A percentile compares a stretch with the other conserved stretches of the same genome.
Evolutionary conservation across 2,329 filamentous ascomycete species (phyloP).

Genomic region (Aquanectria penicillioides): DNA sequence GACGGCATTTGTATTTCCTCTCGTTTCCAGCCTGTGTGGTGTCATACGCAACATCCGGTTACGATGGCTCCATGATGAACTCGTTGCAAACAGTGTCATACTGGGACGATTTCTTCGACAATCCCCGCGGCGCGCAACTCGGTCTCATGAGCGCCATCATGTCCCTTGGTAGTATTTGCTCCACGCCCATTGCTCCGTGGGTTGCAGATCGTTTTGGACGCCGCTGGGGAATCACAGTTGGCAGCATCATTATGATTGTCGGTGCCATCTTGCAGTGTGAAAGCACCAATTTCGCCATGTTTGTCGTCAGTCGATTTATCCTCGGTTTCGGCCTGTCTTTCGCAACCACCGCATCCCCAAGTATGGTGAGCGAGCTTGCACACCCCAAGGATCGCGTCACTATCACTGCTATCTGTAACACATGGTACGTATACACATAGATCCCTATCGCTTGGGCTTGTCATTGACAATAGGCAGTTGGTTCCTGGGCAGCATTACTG

Average conservation of each 20-base stretch:
- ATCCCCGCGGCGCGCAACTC: conserved; percentile 44
- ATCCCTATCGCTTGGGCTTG: not conserved
- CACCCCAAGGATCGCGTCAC: conserved; percentile 64
- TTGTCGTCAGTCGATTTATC: conserved; percentile 62
- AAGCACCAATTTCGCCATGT: conserved; percentile 56
- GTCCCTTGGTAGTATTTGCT: conserved; percentile 57
- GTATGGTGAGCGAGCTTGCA: conserved; percentile 61
- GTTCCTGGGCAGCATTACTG: conserved; percentile 56
- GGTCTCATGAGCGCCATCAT: conserved; percentile 54
- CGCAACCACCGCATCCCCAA: conserved; percentile 61
- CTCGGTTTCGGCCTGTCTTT: conserved; percentile 65
- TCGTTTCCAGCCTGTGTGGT: conserved; percentile 48
- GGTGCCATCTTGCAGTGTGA: conserved; percentile 47
- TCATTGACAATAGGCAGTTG: conserved; percentile 48
- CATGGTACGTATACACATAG: conserved; percentile 28
- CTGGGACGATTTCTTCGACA: conserved; percentile 54
- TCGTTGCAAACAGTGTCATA: conserved; percentile 54
- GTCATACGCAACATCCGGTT: conserved; percentile 56
- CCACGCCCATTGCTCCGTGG: conserved; percentile 43
- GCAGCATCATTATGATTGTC: conserved; percentile 46
- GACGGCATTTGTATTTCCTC: conserved; percentile 44
- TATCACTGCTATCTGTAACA: conserved; percentile 64
- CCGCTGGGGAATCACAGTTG: conserved; percentile 46
- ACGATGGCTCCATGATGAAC: conserved; percentile 62
- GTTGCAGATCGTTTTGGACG: conserved; percentile 46